Evolutionary conservation across 371 early-diverging fungal species (phyloP), one percentile per base, ranked within the genome.

Genomic region (Rhizopus arrhizus): DNA sequence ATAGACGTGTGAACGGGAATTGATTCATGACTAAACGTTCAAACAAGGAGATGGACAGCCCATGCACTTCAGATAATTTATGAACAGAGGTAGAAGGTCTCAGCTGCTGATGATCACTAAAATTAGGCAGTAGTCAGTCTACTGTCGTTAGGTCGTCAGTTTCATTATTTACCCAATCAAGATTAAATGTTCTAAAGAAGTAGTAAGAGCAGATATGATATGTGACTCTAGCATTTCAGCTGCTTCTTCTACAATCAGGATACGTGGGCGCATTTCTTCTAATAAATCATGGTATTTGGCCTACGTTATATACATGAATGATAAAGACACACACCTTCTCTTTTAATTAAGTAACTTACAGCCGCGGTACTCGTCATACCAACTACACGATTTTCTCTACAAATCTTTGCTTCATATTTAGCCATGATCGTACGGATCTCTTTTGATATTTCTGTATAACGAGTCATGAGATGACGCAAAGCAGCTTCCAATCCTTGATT

Each of bases 291-390:
- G 87, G 46, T 84, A 84, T 65, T 86, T 86, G 3, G 87, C 82
- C 85, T 85, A 62, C 15, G 33, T 22, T 12, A 60, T 22, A 43
- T 13, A 56, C 33, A 29, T 12, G 28, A 22, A 29, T 4, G 16
- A 16, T 12, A 28, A 29, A 35, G 9, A 31, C 3, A 13, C 12
- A 33, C 31, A 45, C 9, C 28, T 16, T 28, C 15, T 41, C 10
- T 53, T 22, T 47, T 22, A 13, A 52, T 28, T 43, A 9, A 8
- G 49, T 29, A 36, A 69, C 80, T 74, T 73, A 87, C 91, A 9
- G 89, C 89, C 5, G 85, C 91, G 15, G 85, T 87, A 47, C 88
- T 89, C 0, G 89, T 91, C 82, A 87, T 82, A 7, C 87, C 91
- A 47, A 89, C 75, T 4, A 89, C 78, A 40, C 85, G 66, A 43